Conservation (phyloP, 371 early-diverging fungal species). For the Dichotomocladium elegans region DNA sequence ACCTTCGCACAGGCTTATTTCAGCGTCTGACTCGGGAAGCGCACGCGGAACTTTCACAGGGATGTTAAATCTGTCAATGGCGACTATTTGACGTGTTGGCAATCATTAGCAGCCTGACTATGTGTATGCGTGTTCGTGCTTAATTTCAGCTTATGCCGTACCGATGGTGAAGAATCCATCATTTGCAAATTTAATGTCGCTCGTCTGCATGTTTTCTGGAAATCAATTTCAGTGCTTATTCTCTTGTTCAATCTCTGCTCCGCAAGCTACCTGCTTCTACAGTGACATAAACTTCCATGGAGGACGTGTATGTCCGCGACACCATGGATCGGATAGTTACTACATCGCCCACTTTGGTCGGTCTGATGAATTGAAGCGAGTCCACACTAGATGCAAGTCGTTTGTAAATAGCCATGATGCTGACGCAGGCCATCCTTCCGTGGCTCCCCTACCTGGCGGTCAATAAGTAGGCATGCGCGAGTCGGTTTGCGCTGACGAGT, state of each 20-base stretch:
- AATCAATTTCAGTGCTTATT: not conserved
- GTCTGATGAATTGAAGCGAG: conserved; percentile 48
- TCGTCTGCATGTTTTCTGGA: conserved; percentile 53
- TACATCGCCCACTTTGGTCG: conserved; percentile 57
- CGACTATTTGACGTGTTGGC: conserved; percentile 21
- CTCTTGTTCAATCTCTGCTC: not conserved
- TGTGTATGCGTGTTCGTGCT: not conserved
- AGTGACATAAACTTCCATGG: conserved; percentile 61
- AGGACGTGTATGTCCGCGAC: conserved; percentile 51
- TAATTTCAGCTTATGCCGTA: conserved; percentile 11
- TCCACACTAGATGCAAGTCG: conserved; percentile 34
- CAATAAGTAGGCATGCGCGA: conserved; percentile 51
- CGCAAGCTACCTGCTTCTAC: conserved; percentile 47
- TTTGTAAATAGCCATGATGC: not conserved
- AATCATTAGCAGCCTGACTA: not conserved
- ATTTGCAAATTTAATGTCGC: conserved; percentile 56
- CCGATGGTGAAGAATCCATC: conserved; percentile 61
- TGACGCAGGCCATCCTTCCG: not conserved
- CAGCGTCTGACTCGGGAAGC: conserved; percentile 40
- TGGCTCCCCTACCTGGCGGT: conserved; percentile 51
- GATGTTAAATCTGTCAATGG: conserved; percentile 36
- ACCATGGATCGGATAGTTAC: conserved; percentile 57
- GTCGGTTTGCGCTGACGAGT: conserved; percentile 60
- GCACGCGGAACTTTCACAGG: conserved; percentile 44
- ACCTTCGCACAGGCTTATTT: conserved; percentile 34